Evolutionary conservation across 331 rosid genomes (phyloP).

Genomic region (Quercus lobata): DNA sequence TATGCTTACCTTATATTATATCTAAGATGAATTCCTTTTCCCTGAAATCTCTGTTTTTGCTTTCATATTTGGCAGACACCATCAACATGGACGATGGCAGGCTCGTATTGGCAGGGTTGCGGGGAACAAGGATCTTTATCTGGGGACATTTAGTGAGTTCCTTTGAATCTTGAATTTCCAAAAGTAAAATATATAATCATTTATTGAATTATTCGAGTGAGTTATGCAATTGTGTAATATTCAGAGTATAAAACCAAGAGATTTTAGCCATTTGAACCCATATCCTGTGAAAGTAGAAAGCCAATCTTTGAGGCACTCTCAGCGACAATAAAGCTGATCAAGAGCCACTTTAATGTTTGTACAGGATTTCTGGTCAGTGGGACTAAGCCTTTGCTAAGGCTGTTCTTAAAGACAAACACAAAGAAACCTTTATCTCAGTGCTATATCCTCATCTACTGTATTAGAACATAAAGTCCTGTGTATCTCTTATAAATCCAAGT

Average conservation of each 20-base stretch:
- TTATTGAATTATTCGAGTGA: not conserved
- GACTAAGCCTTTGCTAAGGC: constrained; percentile 24
- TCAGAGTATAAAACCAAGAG: not conserved
- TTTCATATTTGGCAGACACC: constrained; percentile 62
- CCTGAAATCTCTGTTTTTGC: constrained; percentile 14
- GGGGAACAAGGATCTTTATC: constrained; percentile 91
- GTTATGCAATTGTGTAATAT: constrained; percentile 18
- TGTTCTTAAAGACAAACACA: constrained; percentile 11
- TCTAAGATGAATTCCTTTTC: not conserved
- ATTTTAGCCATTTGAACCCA: not conserved
- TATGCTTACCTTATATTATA: not conserved
- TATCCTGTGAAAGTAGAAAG: constrained; percentile 27
- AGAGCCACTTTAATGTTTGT: constrained; percentile 18
- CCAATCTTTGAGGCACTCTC: constrained; percentile 25
- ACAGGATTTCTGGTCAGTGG: constrained; percentile 3
- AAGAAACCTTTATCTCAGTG: not conserved
- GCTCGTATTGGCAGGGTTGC: constrained; percentile 93
- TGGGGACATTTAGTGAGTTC: constrained; percentile 85
- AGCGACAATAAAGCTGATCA: constrained; percentile 21
- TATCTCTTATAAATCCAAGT: not conserved
- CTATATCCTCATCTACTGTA: not conserved
- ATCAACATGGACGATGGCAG: constrained; percentile 97
- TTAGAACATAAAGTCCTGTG: not conserved
- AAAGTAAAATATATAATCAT: not conserved
- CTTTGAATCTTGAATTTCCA: not conserved